Conservation (phyloP, 2,329 filamentous ascomycete species). For the Exutisphaerella laricina region DNA sequence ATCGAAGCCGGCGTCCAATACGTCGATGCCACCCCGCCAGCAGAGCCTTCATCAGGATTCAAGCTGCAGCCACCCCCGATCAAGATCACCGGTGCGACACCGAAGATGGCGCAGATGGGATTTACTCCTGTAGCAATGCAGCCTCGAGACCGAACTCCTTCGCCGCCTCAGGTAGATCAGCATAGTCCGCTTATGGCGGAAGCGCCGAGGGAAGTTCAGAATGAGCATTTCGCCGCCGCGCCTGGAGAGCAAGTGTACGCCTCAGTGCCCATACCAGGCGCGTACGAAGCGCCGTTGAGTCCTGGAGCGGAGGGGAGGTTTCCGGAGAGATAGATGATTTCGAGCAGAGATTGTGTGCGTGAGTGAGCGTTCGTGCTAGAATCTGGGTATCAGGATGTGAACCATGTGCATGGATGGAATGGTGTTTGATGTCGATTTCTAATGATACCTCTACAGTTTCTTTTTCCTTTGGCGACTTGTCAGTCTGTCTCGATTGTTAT, state of each 20-base stretch:
- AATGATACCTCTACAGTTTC: conserved; percentile 20
- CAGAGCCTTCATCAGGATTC: conserved; percentile 55
- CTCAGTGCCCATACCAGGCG: conserved; percentile 79
- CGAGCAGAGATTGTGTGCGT: neutral
- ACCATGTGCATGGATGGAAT: neutral
- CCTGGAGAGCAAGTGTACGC: conserved; percentile 81
- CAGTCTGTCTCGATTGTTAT: neutral
- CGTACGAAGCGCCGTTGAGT: conserved; percentile 50
- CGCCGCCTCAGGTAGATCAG: conserved; percentile 33
- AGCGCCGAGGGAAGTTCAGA: conserved; percentile 43
- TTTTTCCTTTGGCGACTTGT: too few species aligned
- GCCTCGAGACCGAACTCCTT: conserved; percentile 20
- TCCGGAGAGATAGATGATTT: conserved; percentile 3
- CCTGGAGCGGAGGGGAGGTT: conserved; percentile 18
- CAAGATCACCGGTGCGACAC: conserved; percentile 72
- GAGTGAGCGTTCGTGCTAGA: conserved; percentile 5
- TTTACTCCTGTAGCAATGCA: conserved; percentile 49
- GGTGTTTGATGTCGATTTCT: conserved; percentile 7
- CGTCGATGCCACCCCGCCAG: conserved; percentile 50
- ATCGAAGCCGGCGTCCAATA: conserved; percentile 49
- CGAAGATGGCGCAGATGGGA: conserved; percentile 57
- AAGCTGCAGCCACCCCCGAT: conserved; percentile 78
- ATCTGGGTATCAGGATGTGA: neutral
- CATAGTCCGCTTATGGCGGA: conserved; percentile 36
- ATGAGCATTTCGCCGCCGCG: conserved; percentile 63